phyloP scores from a whole-genome alignment of 2,329 filamentous ascomycete genomes.

The Parastagonospora nodorum region DNA sequence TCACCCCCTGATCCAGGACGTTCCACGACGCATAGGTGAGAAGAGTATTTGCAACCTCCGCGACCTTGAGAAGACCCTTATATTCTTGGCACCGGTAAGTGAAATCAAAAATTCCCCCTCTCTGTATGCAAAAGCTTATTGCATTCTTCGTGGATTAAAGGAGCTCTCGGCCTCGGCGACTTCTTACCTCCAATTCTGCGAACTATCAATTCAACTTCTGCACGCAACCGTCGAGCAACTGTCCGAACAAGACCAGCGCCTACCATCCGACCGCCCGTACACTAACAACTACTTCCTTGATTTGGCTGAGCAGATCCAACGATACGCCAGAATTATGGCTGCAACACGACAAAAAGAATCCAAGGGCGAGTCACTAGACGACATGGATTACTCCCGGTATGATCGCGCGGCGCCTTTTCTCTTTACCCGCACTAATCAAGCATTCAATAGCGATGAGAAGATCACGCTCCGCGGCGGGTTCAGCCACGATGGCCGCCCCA shows the following conservation, averaged over 20 bases:
- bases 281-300: constrained; percentile 97
- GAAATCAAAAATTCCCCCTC: constrained; percentile 54
- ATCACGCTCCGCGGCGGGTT: constrained; percentile 82
- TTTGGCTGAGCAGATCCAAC: constrained; percentile 88
- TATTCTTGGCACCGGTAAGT: constrained; percentile 95
- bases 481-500: constrained; percentile 78
- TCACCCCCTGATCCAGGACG: constrained; percentile 76
- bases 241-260: constrained; percentile 82
- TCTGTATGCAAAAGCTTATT: constrained; percentile 70
- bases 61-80: constrained; percentile 90
- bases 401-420: constrained; percentile 27
- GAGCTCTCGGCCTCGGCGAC: constrained; percentile 70
- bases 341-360: constrained; percentile 71
- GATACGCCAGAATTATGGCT: constrained; percentile 85
- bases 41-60: constrained; percentile 89
- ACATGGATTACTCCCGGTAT: constrained; percentile 58
- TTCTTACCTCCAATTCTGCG: constrained; percentile 86
- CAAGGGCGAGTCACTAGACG: constrained; percentile 58
- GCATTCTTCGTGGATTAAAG: constrained; percentile 67
- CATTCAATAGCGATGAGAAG: constrained; percentile 64
- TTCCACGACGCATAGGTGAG: constrained; percentile 77
- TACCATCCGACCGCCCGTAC: constrained; percentile 86
- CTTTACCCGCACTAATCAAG: constrained; percentile 29
- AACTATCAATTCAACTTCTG: constrained; percentile 87
- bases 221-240: constrained; percentile 87